Evolutionary conservation across 441 rosid species (phyloP), one percentile per base, ranked within the genome.

Genomic region (Populus hybrid): DNA sequence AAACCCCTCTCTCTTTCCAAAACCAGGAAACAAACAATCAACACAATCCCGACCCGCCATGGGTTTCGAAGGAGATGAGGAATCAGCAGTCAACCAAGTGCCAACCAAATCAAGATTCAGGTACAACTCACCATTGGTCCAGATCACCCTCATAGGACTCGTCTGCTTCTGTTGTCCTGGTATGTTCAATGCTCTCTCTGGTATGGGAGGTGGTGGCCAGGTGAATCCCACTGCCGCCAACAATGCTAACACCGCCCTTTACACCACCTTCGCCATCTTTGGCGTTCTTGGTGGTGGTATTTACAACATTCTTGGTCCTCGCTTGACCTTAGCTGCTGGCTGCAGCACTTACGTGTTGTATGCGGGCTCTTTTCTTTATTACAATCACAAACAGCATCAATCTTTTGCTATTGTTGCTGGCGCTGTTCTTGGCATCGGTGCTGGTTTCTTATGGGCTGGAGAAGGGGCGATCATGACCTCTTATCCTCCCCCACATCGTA

Each of bases 161-260:
- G 99, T 95, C 61, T 95, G 99, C 76, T 95, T 95, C 83, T 95
- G 99, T 77, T 95, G 98, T 64, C 99, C 99, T 0, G 97, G 97
- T 3, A 95, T 95, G 95, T 95, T 92, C 87, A 95, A 95, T 74
- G 99, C 99, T 53, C 90, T 95, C 76, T 88, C 94, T 59, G 99
- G 99, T 3, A 91, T 95, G 99, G 99, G 99, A 10, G 99, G 95
- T 1, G 98, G 96, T 0, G 99, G 98, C 30, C 99, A 95, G 81
- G 84, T 92, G 5, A 89, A 95, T 74, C 84, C 81, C 67, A 90
- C 93, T 28, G 99, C 94, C 21, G 87, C 94, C 65, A 88, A 95
- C 87, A 95, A 93, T 84, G 95, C 99, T 73, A 92, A 89, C 88
- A 95, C 99, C 68, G 98, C 99, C 78, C 97, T 95, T 46, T 95